phyloP scores from a whole-genome alignment of 352 stramenopile genomes.

The Phytophthora vignae region DNA sequence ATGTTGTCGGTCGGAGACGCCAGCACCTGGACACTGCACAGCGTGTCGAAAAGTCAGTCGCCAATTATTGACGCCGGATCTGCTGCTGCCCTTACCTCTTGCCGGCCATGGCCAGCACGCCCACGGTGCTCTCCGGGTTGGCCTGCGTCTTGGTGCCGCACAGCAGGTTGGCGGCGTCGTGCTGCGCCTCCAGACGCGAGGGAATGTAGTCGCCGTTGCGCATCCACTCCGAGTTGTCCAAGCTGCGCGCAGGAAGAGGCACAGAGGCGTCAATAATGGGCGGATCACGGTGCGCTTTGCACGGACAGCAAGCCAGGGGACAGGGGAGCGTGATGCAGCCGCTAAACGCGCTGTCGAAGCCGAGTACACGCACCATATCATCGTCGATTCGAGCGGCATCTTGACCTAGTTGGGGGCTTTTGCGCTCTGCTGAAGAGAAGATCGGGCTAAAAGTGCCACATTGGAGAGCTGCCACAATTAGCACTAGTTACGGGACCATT shows the following conservation, averaged over 20 bases:
- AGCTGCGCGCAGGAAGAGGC: slow-evolving; percentile 38
- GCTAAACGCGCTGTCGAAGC: not conserved
- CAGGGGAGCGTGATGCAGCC: slow-evolving; percentile 4
- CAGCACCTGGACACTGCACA: slow-evolving; percentile 91
- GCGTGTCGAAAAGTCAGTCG: not conserved
- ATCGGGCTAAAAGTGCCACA: slow-evolving; percentile 14
- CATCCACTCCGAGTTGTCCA: slow-evolving; percentile 99
- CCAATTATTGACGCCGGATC: not conserved
- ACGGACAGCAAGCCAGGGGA: not conserved
- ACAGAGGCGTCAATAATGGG: slow-evolving; percentile 15
- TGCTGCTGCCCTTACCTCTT: slow-evolving; percentile 56
- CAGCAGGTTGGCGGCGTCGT: slow-evolving; percentile 98
- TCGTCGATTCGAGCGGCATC: slow-evolving; percentile 91
- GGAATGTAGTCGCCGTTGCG: slow-evolving; percentile 99
- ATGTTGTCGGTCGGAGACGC: slow-evolving; percentile 98
- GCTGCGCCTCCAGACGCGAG: slow-evolving; percentile 97
- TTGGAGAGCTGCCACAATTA: not conserved
- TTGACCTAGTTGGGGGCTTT: slow-evolving; percentile 32
- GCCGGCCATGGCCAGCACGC: slow-evolving; percentile 96
- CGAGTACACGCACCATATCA: slow-evolving; percentile 75
- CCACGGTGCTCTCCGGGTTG: slow-evolving; percentile 99
- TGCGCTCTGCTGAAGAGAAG: slow-evolving; percentile 35
- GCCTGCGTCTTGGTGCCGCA: slow-evolving; percentile 97
- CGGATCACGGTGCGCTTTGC: not conserved
- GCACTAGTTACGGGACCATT: not conserved